Conservation (phyloP, 306 rosid species). For the Argentina anserina region DNA sequence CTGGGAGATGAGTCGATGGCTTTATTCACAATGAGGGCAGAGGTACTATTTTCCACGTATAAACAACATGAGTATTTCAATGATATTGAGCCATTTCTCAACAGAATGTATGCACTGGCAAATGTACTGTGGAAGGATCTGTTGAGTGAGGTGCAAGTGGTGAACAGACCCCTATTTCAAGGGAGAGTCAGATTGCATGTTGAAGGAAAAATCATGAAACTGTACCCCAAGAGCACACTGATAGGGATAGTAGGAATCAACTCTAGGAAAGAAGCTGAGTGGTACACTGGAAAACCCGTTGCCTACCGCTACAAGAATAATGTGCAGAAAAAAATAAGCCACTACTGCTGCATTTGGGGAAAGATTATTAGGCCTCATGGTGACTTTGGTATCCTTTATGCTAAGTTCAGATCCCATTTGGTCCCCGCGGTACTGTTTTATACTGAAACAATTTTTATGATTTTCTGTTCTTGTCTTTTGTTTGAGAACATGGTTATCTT, state of each 20-base stretch:
- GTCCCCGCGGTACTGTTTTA: slow-evolving; percentile 58
- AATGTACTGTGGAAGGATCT: too few relatives aligned
- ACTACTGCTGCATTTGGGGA: slow-evolving; percentile 90
- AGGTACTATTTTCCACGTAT: too few relatives aligned
- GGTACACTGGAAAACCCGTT: slow-evolving; percentile 77
- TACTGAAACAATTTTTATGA: too few relatives aligned
- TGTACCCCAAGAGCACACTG: slow-evolving; percentile 67
- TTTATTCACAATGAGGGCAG: too few relatives aligned
- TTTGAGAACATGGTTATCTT: too few relatives aligned
- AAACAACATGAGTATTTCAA: too few relatives aligned
- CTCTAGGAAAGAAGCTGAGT: slow-evolving; percentile 74
- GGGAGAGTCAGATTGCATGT: slow-evolving; percentile 67
- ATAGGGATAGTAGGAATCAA: slow-evolving; percentile 83
- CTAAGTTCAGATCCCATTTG: slow-evolving; percentile 79
- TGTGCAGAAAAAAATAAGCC: slow-evolving; percentile 67
- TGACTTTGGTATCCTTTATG: slow-evolving; percentile 77
- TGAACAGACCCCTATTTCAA: background rate
- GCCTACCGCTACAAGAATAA: slow-evolving; percentile 81
- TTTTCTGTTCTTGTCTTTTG: too few relatives aligned
- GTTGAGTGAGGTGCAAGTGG: background rate
- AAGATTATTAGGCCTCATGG: slow-evolving; percentile 81
- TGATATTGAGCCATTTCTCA: too few relatives aligned
- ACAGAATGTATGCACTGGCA: too few relatives aligned
- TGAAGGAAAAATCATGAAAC: slow-evolving; percentile 74
- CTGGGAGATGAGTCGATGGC: too few relatives aligned